Percentiles rank a stretch among this genome's conserved stretches.
These are phyloP conservation scores for Starmerella tilneyi DNA, from an alignment of 805 yeast genomes.

Conservation along the genomic window DNA sequence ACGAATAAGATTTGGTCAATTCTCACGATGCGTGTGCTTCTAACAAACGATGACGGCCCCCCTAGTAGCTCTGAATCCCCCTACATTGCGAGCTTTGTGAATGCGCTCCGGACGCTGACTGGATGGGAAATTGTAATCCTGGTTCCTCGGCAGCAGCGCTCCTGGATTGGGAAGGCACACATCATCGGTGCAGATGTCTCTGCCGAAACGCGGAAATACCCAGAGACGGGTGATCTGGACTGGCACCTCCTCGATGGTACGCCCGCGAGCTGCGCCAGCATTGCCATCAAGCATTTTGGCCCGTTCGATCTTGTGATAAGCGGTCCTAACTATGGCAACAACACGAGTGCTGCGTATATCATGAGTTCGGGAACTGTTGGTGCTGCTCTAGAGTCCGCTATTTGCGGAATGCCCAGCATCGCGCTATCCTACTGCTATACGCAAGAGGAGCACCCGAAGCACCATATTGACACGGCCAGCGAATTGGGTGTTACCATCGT, in stretches of 20 bases:
- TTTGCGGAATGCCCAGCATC: constrained; percentile 53
- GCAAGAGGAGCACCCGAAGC: constrained; percentile 39
- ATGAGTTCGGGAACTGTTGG: constrained; percentile 93
- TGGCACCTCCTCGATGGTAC: constrained; percentile 89
- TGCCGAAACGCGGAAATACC: constrained; percentile 31
- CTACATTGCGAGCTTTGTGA: constrained; percentile 70
- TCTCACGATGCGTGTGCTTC: constrained; percentile 4
- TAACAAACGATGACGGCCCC: constrained; percentile 96
- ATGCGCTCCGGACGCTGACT: constrained; percentile 51
- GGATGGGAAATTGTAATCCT: constrained; percentile 80
- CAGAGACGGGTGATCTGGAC: constrained; percentile 35
- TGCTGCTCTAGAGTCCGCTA: constrained; percentile 88
- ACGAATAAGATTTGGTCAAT: too few species aligned
- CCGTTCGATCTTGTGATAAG: constrained; percentile 76
- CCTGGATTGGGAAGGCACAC: constrained; percentile 98
- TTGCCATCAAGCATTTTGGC: constrained; percentile 65
- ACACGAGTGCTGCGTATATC: constrained; percentile 78
- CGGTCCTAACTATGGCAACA: constrained; percentile 94
- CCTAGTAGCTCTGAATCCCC: constrained; percentile 71
- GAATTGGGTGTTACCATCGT: constrained; percentile 54
- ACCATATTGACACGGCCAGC: constrained; percentile 53
- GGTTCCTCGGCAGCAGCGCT: constrained; percentile 71
- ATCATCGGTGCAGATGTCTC: constrained; percentile 46
- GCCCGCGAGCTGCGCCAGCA: constrained; percentile 90
- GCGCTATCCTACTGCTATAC: constrained; percentile 82